phyloP scores from a whole-genome alignment of 1,284 basidiomycete genomes.

The Amylostereum areolatum region DNA sequence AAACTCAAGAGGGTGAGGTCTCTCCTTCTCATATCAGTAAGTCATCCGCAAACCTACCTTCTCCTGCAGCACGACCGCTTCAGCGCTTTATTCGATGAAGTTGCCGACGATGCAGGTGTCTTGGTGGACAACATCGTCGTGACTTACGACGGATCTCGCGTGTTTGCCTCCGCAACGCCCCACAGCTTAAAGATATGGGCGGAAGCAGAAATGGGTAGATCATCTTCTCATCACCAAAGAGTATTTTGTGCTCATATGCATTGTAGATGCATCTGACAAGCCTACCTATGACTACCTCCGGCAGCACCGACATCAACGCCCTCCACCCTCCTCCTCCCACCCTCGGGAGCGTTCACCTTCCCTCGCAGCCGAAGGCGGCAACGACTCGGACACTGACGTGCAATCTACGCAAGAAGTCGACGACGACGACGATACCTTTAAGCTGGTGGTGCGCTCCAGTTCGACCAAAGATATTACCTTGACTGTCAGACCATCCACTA shows the following conservation, averaged over 20 bases:
- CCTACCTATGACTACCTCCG: conserved; percentile 56
- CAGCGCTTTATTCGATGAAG: conserved; percentile 50
- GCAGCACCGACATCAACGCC: conserved; percentile 26
- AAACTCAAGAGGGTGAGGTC: conserved; percentile 50
- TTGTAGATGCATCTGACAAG: conserved; percentile 57
- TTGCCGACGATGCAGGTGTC: conserved; percentile 53
- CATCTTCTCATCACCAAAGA: not conserved
- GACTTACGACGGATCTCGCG: conserved; percentile 48
- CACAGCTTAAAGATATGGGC: conserved; percentile 59
- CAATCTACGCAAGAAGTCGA: conserved; percentile 18
- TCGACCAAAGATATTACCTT: conserved; percentile 50
- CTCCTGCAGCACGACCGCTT: conserved; percentile 52
- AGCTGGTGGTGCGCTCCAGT: conserved; percentile 55
- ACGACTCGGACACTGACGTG: conserved; percentile 15
- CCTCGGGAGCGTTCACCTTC: conserved; percentile 16
- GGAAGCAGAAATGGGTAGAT: conserved; percentile 57
- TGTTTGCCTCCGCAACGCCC: conserved; percentile 64
- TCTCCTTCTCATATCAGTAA: conserved; percentile 1
- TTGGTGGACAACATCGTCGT: conserved; percentile 47
- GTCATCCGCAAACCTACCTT: not conserved
- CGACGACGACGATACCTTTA: conserved; percentile 49
- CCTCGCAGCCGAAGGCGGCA: conserved; percentile 11
- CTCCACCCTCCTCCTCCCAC: conserved; percentile 19
- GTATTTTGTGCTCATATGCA: conserved; percentile 1
- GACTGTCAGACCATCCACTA: conserved; percentile 66